Percentiles rank a stretch among this genome's conserved stretches.
Conservation (phyloP, 345 rosid species). For the Citrus medica region DNA sequence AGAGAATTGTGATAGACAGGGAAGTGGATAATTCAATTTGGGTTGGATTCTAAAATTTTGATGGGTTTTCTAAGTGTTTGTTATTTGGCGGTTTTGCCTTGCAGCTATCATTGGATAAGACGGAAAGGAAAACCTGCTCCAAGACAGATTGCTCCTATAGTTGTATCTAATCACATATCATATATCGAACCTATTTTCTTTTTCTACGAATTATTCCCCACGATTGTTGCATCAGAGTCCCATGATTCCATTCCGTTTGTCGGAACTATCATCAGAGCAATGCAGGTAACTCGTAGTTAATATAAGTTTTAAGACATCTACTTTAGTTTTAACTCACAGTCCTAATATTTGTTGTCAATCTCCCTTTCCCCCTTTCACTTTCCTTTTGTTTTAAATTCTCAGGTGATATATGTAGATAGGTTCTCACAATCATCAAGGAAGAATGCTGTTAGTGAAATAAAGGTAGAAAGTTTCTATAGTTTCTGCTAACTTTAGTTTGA, state of each 20-base stretch:
- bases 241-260: conserved; percentile 93
- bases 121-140: conserved; percentile 91
- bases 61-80: not conserved
- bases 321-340: not conserved
- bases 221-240: conserved; percentile 90
- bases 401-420: conserved; percentile 98
- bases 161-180: conserved; percentile 92
- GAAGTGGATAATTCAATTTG: not conserved
- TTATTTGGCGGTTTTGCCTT: not conserved
- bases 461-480: conserved; percentile 65
- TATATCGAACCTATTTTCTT: conserved; percentile 91
- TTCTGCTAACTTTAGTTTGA: not conserved
- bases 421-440: conserved; percentile 83
- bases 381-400: conserved; percentile 6
- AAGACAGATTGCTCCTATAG: conserved; percentile 80
- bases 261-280: conserved; percentile 96
- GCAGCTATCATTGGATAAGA: conserved; percentile 94
- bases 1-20: not conserved
- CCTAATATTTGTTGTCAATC: not conserved
- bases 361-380: not conserved
- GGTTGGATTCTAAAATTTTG: not conserved
- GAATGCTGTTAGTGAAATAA: conserved; percentile 83
- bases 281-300: conserved; percentile 60
- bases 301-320: not conserved
- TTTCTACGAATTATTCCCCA: conserved; percentile 86